Evolutionary conservation across 1,139 yeast species (phyloP).

Genomic region (Citeromyces hawaiiensis): DNA sequence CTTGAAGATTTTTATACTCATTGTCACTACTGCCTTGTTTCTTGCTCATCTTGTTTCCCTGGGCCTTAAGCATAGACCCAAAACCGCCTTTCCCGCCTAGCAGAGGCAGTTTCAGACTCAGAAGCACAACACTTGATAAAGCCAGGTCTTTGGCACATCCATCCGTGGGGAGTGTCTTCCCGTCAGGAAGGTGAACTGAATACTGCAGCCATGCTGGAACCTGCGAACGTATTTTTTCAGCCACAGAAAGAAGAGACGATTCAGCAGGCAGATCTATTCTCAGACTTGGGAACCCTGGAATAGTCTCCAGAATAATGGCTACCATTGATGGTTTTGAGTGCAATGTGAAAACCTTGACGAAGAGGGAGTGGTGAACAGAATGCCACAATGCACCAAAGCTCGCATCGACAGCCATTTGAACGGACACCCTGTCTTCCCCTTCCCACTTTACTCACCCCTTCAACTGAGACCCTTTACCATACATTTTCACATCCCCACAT

Average conservation of each 20-base stretch:
- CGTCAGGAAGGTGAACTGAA: background rate
- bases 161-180: background rate
- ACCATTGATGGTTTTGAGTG: background rate
- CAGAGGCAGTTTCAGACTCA: slow-evolving; percentile 16
- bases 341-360: background rate
- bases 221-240: background rate
- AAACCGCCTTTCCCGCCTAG: slow-evolving; percentile 42
- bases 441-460: too few species aligned
- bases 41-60: slow-evolving; percentile 22
- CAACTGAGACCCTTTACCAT: background rate
- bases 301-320: background rate
- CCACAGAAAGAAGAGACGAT: background rate
- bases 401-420: too few species aligned
- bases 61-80: slow-evolving; percentile 27
- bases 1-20: slow-evolving; percentile 7
- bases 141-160: background rate
- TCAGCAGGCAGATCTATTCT: background rate
- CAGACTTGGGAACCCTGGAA: background rate
- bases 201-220: background rate
- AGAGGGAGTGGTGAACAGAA: too few species aligned
- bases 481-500: background rate
- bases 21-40: slow-evolving; percentile 13
- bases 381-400: too few species aligned
- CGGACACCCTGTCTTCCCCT: too few species aligned
- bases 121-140: slow-evolving; percentile 7